Evolutionary conservation across 1,284 basidiomycete genomes (phyloP).

Genomic region (Fomitopsis schrenkii): DNA sequence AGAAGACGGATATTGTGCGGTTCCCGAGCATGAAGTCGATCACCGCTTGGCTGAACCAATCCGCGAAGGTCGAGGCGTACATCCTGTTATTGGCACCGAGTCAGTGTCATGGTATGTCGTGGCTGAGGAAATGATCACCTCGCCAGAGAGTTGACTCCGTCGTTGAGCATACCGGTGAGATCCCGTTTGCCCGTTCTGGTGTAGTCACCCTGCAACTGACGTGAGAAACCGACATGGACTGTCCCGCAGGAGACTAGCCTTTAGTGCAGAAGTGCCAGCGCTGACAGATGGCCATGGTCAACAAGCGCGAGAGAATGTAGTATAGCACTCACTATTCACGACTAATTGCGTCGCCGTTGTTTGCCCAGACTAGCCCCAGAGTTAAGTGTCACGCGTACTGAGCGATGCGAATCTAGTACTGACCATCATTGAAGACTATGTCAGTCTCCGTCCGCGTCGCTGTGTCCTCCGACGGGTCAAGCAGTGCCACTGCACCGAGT

Average conservation of each 20-base stretch:
- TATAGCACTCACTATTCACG: conserved; percentile 69
- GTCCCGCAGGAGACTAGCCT: conserved; percentile 42
- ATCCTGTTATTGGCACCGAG: conserved; percentile 39
- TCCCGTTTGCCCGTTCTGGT: conserved; percentile 95
- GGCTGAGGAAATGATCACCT: conserved; percentile 36
- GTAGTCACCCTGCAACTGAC: conserved; percentile 73
- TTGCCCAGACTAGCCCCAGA: conserved; percentile 78
- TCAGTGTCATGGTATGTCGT: conserved; percentile 1
- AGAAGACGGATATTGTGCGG: conserved; percentile 81
- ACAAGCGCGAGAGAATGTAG: neutral
- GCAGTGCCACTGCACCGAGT: conserved; percentile 74
- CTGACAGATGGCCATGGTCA: conserved; percentile 32
- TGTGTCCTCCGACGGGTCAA: conserved; percentile 44
- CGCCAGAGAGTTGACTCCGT: conserved; percentile 89
- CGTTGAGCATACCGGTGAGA: conserved; percentile 85
- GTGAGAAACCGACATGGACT: conserved; percentile 1
- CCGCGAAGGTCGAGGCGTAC: conserved; percentile 85
- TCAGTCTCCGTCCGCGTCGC: conserved; percentile 59
- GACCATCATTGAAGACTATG: conserved; percentile 83
- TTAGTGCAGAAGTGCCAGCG: conserved; percentile 88
- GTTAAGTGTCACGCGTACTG: conserved; percentile 15
- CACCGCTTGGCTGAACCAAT: conserved; percentile 95
- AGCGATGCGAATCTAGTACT: neutral
- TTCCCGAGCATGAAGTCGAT: conserved; percentile 92
- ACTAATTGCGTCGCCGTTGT: conserved; percentile 89